phyloP scores from a whole-genome alignment of 2,329 filamentous ascomycete species.

The Nothophaeocryptopus gaeumannii region DNA sequence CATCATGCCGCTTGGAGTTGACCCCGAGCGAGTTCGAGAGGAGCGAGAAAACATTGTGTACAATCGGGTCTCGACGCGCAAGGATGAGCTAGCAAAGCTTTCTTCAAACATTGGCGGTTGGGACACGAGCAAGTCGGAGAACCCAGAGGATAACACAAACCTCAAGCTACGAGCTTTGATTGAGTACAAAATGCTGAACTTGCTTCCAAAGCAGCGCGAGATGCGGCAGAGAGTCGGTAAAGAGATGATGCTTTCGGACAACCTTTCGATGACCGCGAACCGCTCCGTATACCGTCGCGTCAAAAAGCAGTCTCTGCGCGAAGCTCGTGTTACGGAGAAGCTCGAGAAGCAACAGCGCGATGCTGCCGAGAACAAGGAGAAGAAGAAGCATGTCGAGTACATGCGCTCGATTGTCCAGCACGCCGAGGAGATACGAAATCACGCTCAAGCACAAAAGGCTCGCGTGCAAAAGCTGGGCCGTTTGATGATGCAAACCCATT shows the following conservation, averaged over 20 bases:
- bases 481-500: constrained; percentile 84
- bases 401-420: constrained; percentile 82
- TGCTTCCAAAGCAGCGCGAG: constrained; percentile 84
- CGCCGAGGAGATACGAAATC: constrained; percentile 70
- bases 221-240: constrained; percentile 83
- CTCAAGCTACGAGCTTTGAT: constrained; percentile 88
- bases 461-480: constrained; percentile 84
- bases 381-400: constrained; percentile 95
- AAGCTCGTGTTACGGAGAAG: constrained; percentile 97
- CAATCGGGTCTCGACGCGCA: constrained; percentile 83
- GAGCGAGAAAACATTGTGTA: constrained; percentile 86
- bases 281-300: constrained; percentile 83
- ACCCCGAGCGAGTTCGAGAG: constrained; percentile 79
- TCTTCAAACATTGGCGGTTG: constrained; percentile 84
- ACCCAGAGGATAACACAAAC: constrained; percentile 69
- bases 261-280: constrained; percentile 95
- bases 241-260: constrained; percentile 93
- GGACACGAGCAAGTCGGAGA: constrained; percentile 70
- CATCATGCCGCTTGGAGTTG: constrained; percentile 82
- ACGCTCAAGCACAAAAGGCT: constrained; percentile 63
- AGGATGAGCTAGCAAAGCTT: constrained; percentile 76
- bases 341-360: constrained; percentile 98
- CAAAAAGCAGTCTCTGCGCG: constrained; percentile 95
- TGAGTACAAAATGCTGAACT: constrained; percentile 84
- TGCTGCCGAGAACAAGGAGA: constrained; percentile 90